These are phyloP conservation scores for Phytophthora pini DNA, from an alignment of 352 stramenopile genomes.

Conservation along the genomic window DNA sequence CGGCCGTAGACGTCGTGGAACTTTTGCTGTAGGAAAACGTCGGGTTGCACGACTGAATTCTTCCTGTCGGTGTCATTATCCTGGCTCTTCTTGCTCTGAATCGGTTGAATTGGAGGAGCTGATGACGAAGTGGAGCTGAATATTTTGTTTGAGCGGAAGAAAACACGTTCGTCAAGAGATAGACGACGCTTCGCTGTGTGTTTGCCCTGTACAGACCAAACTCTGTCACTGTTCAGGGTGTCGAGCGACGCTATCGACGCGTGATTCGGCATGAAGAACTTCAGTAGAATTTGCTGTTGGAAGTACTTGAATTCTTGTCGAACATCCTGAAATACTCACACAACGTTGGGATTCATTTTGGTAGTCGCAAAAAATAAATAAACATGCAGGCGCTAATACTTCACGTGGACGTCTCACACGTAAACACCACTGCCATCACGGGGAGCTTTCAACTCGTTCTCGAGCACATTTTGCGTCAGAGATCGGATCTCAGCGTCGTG, in stretches of 20 bases:
- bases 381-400: too few species aligned
- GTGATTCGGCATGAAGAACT: too few species aligned
- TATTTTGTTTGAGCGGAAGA: neutral
- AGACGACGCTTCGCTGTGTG: neutral
- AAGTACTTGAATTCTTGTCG: too few species aligned
- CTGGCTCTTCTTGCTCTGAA: neutral
- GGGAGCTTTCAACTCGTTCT: neutral
- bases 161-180: neutral
- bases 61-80: slow-evolving; percentile 37
- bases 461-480: slow-evolving; percentile 6
- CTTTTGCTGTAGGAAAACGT: neutral
- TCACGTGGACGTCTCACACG: neutral
- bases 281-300: too few species aligned
- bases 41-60: slow-evolving; percentile 27
- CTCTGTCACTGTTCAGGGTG: neutral
- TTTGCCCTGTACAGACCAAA: neutral
- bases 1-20: neutral
- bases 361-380: neutral
- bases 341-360: slow-evolving; percentile 6
- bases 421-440: neutral
- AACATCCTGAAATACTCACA: slow-evolving; percentile 4
- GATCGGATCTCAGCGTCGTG: slow-evolving; percentile 14
- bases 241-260: too few species aligned
- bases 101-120: neutral
- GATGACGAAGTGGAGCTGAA: neutral